phyloP scores from a whole-genome alignment of 2,329 filamentous ascomycete species.

The Botryotinia calthae region DNA sequence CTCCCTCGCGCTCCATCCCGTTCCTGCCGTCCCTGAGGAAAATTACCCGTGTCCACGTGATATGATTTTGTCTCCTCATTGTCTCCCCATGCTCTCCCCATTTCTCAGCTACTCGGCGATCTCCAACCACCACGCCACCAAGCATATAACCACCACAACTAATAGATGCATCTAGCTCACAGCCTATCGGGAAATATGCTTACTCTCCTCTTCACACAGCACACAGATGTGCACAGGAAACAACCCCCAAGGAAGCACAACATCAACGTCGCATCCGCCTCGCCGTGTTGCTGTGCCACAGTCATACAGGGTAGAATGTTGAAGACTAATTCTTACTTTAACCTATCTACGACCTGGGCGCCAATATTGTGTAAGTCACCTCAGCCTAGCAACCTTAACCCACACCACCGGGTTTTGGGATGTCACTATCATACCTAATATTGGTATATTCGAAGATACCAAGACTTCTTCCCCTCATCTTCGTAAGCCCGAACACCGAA shows the following conservation, averaged over 20 bases:
- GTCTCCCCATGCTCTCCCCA: background rate
- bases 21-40: conserved; percentile 6
- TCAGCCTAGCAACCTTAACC: background rate
- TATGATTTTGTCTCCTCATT: no score
- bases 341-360: background rate
- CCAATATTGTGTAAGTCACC: background rate
- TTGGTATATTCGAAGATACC: background rate
- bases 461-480: conserved; percentile 16
- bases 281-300: conserved; percentile 1
- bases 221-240: background rate
- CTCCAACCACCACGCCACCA: background rate
- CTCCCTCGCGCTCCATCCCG: background rate
- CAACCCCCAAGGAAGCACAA: conserved; percentile 1
- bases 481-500: conserved; percentile 9
- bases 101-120: background rate
- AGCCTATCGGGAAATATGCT: conserved; percentile 3
- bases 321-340: background rate
- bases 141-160: background rate
- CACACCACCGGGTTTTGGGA: conserved; percentile 1
- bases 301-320: background rate
- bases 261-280: conserved; percentile 12
- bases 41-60: conserved; percentile 4
- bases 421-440: background rate
- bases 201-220: background rate
- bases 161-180: background rate